phyloP scores from a whole-genome alignment of 176 grass and related monocot genomes.

The Chloris gayana region DNA sequence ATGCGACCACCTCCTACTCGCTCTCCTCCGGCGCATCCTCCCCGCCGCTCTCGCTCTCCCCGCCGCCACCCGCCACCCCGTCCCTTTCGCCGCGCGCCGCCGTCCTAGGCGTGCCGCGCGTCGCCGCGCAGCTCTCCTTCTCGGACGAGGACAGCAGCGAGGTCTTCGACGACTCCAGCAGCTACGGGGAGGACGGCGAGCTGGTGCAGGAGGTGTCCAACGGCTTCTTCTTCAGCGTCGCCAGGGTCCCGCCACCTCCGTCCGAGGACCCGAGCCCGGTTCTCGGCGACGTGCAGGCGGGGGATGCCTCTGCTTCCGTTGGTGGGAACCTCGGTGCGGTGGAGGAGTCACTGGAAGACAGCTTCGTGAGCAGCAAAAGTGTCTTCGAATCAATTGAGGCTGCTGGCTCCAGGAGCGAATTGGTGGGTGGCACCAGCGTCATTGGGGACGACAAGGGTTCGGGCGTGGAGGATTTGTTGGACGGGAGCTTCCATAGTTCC shows the following conservation, averaged over 20 bases:
- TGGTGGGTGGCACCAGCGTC: not conserved
- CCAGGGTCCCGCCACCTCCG: constrained; percentile 36
- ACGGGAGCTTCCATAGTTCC: constrained; percentile 39
- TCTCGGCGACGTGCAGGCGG: not conserved
- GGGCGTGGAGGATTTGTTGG: constrained; percentile 10
- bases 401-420: not conserved
- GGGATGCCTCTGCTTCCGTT: not conserved
- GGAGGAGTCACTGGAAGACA: constrained; percentile 19
- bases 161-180: constrained; percentile 34
- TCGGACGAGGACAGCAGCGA: constrained; percentile 20
- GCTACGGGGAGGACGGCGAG: constrained; percentile 34
- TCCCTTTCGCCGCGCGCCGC: not conserved
- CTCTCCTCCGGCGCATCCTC: constrained; percentile 41
- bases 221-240: constrained; percentile 53
- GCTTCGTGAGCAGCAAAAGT: constrained; percentile 9
- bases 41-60: constrained; percentile 37
- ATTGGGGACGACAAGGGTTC: not conserved
- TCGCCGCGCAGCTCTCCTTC: constrained; percentile 51
- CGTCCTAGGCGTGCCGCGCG: constrained; percentile 35
- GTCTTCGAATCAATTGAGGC: constrained; percentile 22
- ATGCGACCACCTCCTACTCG: constrained; percentile 11
- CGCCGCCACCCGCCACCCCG: not conserved
- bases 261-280: not conserved
- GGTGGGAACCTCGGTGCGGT: constrained; percentile 7
- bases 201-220: constrained; percentile 44